phyloP scores from a whole-genome alignment of 805 yeast species.

The Peterozyma xylosa region DNA sequence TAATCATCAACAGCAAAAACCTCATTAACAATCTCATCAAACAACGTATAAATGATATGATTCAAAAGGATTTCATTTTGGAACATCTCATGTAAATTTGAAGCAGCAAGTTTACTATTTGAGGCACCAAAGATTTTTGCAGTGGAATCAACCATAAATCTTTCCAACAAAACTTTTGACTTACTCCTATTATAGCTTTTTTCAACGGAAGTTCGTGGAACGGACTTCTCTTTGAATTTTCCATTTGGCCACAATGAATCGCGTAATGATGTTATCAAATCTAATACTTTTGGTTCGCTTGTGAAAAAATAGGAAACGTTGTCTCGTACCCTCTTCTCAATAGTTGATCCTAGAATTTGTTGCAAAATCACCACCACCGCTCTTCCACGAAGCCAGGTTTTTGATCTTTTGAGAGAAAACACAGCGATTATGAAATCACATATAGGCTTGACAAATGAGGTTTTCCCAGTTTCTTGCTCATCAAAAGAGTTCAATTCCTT shows the following conservation, averaged over 20 bases:
- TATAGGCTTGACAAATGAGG: conserved; percentile 70
- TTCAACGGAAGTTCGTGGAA: conserved; percentile 41
- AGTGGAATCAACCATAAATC: conserved; percentile 55
- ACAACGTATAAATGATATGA: conserved; percentile 48
- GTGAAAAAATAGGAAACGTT: conserved; percentile 28
- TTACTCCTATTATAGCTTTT: conserved; percentile 47
- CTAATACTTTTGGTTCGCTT: conserved; percentile 39
- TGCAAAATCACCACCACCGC: conserved; percentile 78
- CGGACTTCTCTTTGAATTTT: conserved; percentile 36
- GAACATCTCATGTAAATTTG: conserved; percentile 51
- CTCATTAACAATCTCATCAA: conserved; percentile 50
- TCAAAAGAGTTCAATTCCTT: conserved; percentile 46
- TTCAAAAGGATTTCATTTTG: conserved; percentile 70
- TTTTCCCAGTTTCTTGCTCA: conserved; percentile 24
- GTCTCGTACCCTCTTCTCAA: conserved; percentile 55
- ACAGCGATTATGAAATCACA: conserved; percentile 67
- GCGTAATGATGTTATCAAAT: conserved; percentile 22
- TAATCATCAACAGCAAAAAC: conserved; percentile 28
- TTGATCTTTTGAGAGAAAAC: conserved; percentile 53
- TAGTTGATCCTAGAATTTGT: conserved; percentile 80
- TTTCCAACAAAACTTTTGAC: conserved; percentile 47
- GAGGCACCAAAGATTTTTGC: conserved; percentile 68
- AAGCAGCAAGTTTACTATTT: conserved; percentile 57
- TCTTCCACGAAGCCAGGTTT: conserved; percentile 77
- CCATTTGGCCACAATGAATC: conserved; percentile 46